These are phyloP conservation scores for Amanita inopinata DNA, from an alignment of 768 basidiomycete genomes.

Conservation along the genomic window DNA sequence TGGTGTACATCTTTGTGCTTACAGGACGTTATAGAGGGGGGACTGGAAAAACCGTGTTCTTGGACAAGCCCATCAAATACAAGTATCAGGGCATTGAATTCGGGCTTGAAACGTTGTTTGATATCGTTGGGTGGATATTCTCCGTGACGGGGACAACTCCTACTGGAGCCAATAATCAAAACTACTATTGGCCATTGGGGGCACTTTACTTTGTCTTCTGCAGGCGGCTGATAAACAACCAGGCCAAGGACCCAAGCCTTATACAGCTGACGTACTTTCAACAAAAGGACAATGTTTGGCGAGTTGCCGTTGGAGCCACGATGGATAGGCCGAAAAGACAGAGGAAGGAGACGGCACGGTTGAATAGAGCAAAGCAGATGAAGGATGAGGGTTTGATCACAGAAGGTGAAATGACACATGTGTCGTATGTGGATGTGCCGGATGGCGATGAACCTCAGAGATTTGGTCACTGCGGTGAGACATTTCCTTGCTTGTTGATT, in stretches of 20 bases:
- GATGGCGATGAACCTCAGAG: background rate
- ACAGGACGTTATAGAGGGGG: no score
- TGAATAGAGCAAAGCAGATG: background rate
- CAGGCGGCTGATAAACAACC: background rate
- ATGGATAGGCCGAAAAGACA: background rate
- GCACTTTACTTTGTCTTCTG: slow-evolving; percentile 1
- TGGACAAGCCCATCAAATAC: no score
- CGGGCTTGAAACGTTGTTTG: background rate
- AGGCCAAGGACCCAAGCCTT: background rate
- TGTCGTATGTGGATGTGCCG: background rate
- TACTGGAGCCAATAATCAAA: background rate
- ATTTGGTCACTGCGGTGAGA: slow-evolving; percentile 7
- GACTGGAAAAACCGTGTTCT: no score
- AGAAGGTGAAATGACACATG: background rate
- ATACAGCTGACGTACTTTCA: slow-evolving; percentile 1
- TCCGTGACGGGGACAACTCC: slow-evolving; percentile 2
- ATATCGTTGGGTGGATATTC: slow-evolving; percentile 6
- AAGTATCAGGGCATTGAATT: slow-evolving; percentile 3
- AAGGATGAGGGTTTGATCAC: background rate
- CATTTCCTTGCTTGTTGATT: slow-evolving; percentile 2
- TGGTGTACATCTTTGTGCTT: no score
- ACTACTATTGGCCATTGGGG: slow-evolving; percentile 5
- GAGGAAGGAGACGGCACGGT: background rate
- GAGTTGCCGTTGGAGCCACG: background rate
- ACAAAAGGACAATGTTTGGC: background rate